phyloP scores from a whole-genome alignment of 108 stramenopile genomes.

The Epithemia pelagica region DNA sequence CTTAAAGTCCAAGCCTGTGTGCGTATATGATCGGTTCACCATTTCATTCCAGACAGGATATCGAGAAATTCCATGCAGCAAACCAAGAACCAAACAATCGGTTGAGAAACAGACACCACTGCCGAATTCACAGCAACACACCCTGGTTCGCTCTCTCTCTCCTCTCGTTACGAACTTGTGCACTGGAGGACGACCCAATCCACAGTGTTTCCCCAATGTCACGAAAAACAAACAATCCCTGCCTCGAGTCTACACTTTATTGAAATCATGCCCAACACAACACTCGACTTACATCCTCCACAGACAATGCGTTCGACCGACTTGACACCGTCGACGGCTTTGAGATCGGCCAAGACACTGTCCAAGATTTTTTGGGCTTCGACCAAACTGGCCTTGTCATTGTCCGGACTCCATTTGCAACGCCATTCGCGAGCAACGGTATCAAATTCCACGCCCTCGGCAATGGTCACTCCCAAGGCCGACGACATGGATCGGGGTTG shows the following conservation, averaged over 20 bases:
- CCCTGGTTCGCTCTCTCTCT: no score
- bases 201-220: background rate
- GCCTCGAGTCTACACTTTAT: no score
- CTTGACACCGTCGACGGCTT: slow-evolving; percentile 46
- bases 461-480: slow-evolving; percentile 19
- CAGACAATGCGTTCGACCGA: slow-evolving; percentile 67
- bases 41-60: background rate
- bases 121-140: no score
- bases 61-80: no score
- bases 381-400: slow-evolving; percentile 57
- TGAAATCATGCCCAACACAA: no score
- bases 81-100: no score
- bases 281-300: slow-evolving; percentile 54
- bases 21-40: background rate
- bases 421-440: slow-evolving; percentile 74
- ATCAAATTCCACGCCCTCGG: slow-evolving; percentile 67
- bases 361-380: slow-evolving; percentile 58
- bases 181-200: no score
- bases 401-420: slow-evolving; percentile 55
- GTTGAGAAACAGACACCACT: no score
- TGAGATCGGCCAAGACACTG: slow-evolving; percentile 44
- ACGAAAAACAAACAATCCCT: no score
- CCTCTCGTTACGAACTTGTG: no score
- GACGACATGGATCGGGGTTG: background rate
- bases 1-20: background rate